Percentiles rank a stretch among this genome's conserved stretches.
phyloP scores from a whole-genome alignment of 352 stramenopile genomes.

The Blastocystis sp. region DNA sequence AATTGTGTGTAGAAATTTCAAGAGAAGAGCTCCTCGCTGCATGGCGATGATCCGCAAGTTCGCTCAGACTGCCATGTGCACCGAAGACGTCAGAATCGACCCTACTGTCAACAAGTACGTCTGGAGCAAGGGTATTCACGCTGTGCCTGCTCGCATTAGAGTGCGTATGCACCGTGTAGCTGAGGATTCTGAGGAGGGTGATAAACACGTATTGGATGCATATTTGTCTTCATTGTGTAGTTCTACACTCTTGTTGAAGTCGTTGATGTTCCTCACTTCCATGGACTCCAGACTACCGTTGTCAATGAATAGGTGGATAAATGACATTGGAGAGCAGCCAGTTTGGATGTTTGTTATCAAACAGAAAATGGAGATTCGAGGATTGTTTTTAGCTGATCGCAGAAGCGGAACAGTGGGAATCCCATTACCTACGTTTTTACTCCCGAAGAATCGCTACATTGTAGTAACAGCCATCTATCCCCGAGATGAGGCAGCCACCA shows the following conservation, averaged over 20 bases:
- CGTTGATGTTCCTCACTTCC: slow-evolving; percentile 56
- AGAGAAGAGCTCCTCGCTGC: slow-evolving; percentile 91
- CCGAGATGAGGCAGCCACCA: slow-evolving; percentile 73
- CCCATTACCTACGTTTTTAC: slow-evolving; percentile 64
- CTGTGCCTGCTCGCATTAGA: slow-evolving; percentile 90
- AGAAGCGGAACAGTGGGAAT: slow-evolving; percentile 52
- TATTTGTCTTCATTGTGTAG: slow-evolving; percentile 2
- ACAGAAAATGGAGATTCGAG: background rate
- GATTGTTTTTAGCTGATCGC: background rate
- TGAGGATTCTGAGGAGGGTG: slow-evolving; percentile 96
- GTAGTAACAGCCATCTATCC: slow-evolving; percentile 78
- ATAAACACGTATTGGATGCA: slow-evolving; percentile 77
- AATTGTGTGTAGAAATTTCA: slow-evolving; percentile 76
- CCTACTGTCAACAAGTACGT: slow-evolving; percentile 93
- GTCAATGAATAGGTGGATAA: slow-evolving; percentile 1
- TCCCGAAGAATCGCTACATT: slow-evolving; percentile 82
- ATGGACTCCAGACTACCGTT: slow-evolving; percentile 57
- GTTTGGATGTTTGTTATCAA: slow-evolving; percentile 3
- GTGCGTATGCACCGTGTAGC: slow-evolving; percentile 92
- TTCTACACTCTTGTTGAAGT: slow-evolving; percentile 58
- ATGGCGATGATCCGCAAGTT: slow-evolving; percentile 96
- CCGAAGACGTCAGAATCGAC: slow-evolving; percentile 88
- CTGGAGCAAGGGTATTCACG: slow-evolving; percentile 92
- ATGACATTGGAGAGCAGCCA: slow-evolving; percentile 5
- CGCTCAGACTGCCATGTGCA: slow-evolving; percentile 91